Conservation (phyloP, 208 protist species). For the Polymyxa betae region DNA sequence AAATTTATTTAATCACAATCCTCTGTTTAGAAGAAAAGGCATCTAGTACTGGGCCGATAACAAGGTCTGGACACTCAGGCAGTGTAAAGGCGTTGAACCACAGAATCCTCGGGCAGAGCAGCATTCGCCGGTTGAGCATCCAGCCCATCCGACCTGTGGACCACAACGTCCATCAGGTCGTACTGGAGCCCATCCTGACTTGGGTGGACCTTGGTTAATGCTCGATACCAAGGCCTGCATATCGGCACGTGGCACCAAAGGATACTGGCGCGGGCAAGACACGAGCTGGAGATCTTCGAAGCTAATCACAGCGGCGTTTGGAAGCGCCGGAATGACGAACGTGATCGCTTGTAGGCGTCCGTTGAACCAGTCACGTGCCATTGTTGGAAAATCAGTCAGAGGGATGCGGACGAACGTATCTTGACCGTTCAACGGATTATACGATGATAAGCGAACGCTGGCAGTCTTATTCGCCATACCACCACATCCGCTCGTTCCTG, state of each 20-base stretch:
- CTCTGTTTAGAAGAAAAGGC: neutral
- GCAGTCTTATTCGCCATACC: neutral
- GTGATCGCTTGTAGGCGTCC: neutral
- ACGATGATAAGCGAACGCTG: neutral
- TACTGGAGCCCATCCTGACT: neutral
- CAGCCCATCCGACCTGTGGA: neutral
- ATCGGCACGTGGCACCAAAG: neutral
- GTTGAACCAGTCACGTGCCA: slow-evolving; percentile 4
- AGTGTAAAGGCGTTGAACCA: slow-evolving; percentile 24
- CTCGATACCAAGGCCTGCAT: neutral
- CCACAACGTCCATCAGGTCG: slow-evolving; percentile 17
- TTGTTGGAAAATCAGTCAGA: neutral
- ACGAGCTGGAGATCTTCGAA: neutral
- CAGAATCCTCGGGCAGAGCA: slow-evolving; percentile 11
- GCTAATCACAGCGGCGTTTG: neutral
- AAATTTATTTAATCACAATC: neutral
- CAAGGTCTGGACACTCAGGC: neutral
- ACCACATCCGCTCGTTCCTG: slow-evolving; percentile 15
- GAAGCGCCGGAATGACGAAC: neutral
- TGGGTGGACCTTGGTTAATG: neutral
- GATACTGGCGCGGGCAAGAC: slow-evolving; percentile 23
- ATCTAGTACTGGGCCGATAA: neutral
- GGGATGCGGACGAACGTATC: slow-evolving; percentile 42
- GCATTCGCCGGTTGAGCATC: slow-evolving; percentile 1
- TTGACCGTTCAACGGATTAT: slow-evolving; percentile 35